Percentiles rank a stretch among this genome's conserved stretches.
phyloP scores from a whole-genome alignment of 2,329 filamentous ascomycete species.

The Pseudogymnoascus sp. region DNA sequence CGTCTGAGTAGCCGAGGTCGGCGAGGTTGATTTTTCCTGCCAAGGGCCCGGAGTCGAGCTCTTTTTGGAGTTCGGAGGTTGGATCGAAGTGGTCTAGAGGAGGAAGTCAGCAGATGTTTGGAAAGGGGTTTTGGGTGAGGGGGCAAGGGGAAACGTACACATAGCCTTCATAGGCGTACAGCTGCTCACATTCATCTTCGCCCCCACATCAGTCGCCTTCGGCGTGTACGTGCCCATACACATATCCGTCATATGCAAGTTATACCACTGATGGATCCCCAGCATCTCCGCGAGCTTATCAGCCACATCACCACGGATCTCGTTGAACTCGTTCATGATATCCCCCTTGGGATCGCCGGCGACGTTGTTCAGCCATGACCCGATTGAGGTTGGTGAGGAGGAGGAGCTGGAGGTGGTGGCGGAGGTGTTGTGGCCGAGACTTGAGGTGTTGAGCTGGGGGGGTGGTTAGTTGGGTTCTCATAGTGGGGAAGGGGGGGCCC shows the following conservation, averaged over 20 bases:
- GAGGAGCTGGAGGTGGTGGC: conserved; percentile 17
- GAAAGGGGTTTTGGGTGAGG: neutral
- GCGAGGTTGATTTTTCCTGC: conserved; percentile 35
- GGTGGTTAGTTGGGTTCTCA: neutral
- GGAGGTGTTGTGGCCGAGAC: conserved; percentile 34
- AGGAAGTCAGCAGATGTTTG: neutral
- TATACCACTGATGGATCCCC: conserved; percentile 53
- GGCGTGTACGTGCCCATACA: conserved; percentile 39
- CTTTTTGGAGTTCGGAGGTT: conserved; percentile 37
- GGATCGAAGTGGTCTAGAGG: conserved; percentile 43
- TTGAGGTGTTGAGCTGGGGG: conserved; percentile 46
- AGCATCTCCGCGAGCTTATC: conserved; percentile 37
- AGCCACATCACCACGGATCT: conserved; percentile 28
- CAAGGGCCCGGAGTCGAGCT: conserved; percentile 34
- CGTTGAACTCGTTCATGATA: conserved; percentile 24
- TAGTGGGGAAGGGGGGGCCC: neutral
- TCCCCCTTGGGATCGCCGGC: conserved; percentile 22
- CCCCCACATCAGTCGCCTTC: conserved; percentile 29
- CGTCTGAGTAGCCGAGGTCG: conserved; percentile 46
- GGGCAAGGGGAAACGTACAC: conserved; percentile 29
- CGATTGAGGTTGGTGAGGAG: conserved; percentile 22
- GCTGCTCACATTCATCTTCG: conserved; percentile 41
- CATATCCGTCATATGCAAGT: conserved; percentile 50
- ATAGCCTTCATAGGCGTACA: conserved; percentile 46
- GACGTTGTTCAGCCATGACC: conserved; percentile 19